Evolutionary conservation across 2,329 filamentous ascomycete genomes (phyloP), one percentile per base, ranked within the genome.

Genomic region (Lasiodiplodia sp.): DNA sequence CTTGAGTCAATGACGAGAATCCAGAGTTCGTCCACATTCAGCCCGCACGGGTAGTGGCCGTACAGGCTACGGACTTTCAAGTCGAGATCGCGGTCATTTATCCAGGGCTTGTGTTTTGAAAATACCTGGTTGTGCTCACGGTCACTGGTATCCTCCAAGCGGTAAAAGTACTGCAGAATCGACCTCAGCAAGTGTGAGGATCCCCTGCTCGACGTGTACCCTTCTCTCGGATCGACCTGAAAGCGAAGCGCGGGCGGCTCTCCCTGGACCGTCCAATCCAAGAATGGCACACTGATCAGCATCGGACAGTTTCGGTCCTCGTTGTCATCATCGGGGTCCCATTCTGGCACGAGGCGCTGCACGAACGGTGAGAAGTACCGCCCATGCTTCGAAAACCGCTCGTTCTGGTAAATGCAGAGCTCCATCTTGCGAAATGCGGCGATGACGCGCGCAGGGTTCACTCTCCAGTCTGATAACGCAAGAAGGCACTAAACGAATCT

Each of bases 21-120:
- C 81, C 81, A 82, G 3, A 82, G 70, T 68, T 83, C 81, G 70
- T 83, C 81, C 2, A 82, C 80, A 62, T 82, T 81, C 12, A 83
- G 73, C 11, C 75, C 74, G 6, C 77, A 78, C 7, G 81, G 81
- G 67, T 82, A 80, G 53, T 81, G 76, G 2, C 80, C 80, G 70
- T 82, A 82, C 79, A 79, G 81, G 14, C 80, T 76, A 5, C 81
- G 75, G 1, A 82, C 77, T 70, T 81, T 81, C 5, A 82, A 72
- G 70, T 83, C 81, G 16, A 82, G 72, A 31, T 76, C 75, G 12
- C 80, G 79, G 71, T 82, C 79, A 2, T 78, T 81, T 16, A 71
- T 72, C 81, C 81, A 82, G 2, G 80, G 81, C 66, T 79, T 81
- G 68, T 83, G 79, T 69, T 75, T 80, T 7, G 78, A 78, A 63